Percentiles rank a stretch among this genome's conserved stretches.
Conservation (phyloP, 305 asterid species). For the Fraxinus xanthoxyloides region DNA sequence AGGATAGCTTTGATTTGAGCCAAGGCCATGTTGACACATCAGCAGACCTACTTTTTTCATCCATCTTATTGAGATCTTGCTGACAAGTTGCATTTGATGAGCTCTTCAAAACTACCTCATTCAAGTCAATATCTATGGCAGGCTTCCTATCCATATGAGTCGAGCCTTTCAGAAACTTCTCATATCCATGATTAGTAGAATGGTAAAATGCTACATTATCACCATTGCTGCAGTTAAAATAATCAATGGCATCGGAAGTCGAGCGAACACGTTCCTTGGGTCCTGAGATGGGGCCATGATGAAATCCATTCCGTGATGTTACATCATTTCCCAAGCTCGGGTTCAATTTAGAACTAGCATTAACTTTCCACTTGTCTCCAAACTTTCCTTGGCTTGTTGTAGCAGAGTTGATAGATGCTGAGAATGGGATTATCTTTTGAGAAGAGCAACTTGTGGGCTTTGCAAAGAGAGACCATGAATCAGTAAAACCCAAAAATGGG, state of each 20-base stretch:
- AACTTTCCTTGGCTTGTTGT: slow-evolving; percentile 32
- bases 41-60: slow-evolving; percentile 39
- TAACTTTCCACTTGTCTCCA: slow-evolving; percentile 48
- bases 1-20: slow-evolving; percentile 55
- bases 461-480: slow-evolving; percentile 54
- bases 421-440: slow-evolving; percentile 45
- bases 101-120: slow-evolving; percentile 41
- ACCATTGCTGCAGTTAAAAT: slow-evolving; percentile 34
- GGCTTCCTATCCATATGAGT: slow-evolving; percentile 33
- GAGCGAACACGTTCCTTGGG: slow-evolving; percentile 37
- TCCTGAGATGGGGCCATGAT: slow-evolving; percentile 62
- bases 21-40: slow-evolving; percentile 55
- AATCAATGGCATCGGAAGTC: slow-evolving; percentile 33
- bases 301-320: slow-evolving; percentile 38
- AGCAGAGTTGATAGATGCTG: slow-evolving; percentile 43
- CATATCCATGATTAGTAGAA: slow-evolving; percentile 32
- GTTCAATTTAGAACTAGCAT: slow-evolving; percentile 33
- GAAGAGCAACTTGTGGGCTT: slow-evolving; percentile 49
- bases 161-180: slow-evolving; percentile 29
- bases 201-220: slow-evolving; percentile 33
- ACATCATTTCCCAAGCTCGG: slow-evolving; percentile 32
- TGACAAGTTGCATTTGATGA: slow-evolving; percentile 23
- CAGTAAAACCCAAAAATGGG: slow-evolving; percentile 41
- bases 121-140: slow-evolving; percentile 55
- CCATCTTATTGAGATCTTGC: slow-evolving; percentile 38